Base-by-base conservation (phyloP, 305 asterid genomes). In the Rubia tinctorum region DNA sequence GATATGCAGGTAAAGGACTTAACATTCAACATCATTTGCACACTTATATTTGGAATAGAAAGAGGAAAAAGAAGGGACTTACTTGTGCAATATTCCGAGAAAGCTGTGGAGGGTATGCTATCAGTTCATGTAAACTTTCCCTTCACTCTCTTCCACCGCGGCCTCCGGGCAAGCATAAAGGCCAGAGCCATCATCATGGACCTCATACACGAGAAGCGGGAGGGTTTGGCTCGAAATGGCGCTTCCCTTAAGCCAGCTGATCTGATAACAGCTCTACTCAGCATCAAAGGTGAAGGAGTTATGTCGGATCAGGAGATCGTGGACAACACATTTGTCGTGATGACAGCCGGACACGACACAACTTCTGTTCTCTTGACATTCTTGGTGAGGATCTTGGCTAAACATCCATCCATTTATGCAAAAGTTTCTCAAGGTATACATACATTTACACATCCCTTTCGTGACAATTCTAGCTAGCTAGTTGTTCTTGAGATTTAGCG, bases 1-100 rank as follows among this genome's bases (percentile, higher is more conserved):
- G 1, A 56, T 15, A 68, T 25, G 9, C 71, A 78, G 80, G 85
- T 51, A 23, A 69, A 73, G 76, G 59, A 40, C n/a, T 60, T 82
- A 76, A 78, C 85, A 42, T 78, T 82, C 47, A 22, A 82, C 13
- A 45, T 78, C 15, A 76, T 82, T 27, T 82, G 82, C 56, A 20
- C 83, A 7, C 40, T 76, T 25, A 58, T 82, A 71, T 75, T 78
- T 42, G 83, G 85, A 30, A 66, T 78, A 2, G 83, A 82, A 42
- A 40, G 12, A 8, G 71, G 77, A 1, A 22, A 6, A 23, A 64
- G 55, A 45, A 73, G 77, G 20, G 55, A 73, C 72, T 10, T 62
- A 11, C 77, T 76, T 14, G 64, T 79, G 22, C 18, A 49, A 12
- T 72, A 76, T 5, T 82, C 69, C 25, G 62, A 69, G 63, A 39